Evolutionary conservation across 345 rosid genomes (phyloP), one percentile per base, ranked within the genome.

Genomic region (Microcos paniculata): DNA sequence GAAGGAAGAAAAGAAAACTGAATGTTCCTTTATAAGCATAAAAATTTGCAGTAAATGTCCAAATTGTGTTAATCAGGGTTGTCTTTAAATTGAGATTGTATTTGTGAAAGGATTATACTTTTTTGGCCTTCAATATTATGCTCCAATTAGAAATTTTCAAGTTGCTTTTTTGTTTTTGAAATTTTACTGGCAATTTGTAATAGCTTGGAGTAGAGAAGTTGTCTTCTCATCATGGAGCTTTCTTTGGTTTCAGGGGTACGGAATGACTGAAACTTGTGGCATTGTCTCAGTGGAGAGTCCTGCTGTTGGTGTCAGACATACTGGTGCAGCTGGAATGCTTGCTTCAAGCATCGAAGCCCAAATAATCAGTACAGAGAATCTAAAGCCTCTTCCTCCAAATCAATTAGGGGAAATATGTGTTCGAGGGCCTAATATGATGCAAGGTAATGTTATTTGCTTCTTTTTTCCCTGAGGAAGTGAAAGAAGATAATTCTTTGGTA

Each of bases 381-480:
- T 66, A 67, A 91, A 89, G 82, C 87, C 87, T 77, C 94, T 90
- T 61, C 93, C 97, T 79, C 99, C 97, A 19, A 89, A 76, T 55
- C 93, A 92, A 43, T 8, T 78, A 6, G 98, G 99, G 1, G 99
- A 96, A 83, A 84, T 92, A 30, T 92, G 90, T 94, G 93, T 90
- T 79, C 90, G 98, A 62, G 98, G 99, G 23, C 91, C 93, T 48
- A 96, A 92, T 81, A 87, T 92, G 94, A 96, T 90, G 97, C 83
- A 73, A 92, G 98, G 97, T 94, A 84, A 7, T 23, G 26, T 69
- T 18, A n/a, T 57, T 11, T 53, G 46, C 70, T 52, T 66, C 24
- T 57, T 55, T 3, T 65, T 65, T 57, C 51, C 51, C 52, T 1
- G 38, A 65, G 33, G 52, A 45, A 45, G 14, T 66, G 35, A 45